Percentiles rank a stretch among this genome's conserved stretches.
These are phyloP conservation scores for Diplodia intermedia DNA, from an alignment of 2,329 filamentous ascomycete genomes.

Conservation along the genomic window DNA sequence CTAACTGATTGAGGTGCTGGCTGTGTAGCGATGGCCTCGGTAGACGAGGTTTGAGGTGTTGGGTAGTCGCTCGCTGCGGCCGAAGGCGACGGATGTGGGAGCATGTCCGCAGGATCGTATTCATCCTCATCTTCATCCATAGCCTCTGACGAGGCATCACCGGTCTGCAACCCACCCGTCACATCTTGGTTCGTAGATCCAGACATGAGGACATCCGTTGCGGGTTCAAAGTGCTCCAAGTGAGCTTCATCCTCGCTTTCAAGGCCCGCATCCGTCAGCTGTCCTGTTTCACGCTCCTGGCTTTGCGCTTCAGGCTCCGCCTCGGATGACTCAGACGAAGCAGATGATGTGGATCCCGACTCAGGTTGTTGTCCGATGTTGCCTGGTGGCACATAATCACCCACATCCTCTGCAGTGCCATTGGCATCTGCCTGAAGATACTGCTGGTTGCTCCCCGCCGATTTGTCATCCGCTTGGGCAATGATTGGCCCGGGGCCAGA, in stretches of 20 bases:
- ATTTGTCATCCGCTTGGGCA: neutral
- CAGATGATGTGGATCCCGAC: slow-evolving; percentile 13
- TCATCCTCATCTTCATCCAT: slow-evolving; percentile 34
- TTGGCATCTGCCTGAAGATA: neutral
- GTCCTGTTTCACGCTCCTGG: neutral
- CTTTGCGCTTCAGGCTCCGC: neutral
- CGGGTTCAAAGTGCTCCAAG: neutral
- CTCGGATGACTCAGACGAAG: neutral
- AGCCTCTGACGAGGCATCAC: slow-evolving; percentile 23
- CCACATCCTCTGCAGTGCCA: slow-evolving; percentile 3
- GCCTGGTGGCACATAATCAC: slow-evolving; percentile 34
- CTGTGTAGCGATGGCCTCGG: neutral
- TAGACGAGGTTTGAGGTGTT: slow-evolving; percentile 5
- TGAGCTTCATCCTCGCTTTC: neutral
- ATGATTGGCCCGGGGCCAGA: neutral
- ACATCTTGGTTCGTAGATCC: neutral
- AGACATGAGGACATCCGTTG: neutral
- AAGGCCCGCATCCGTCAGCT: neutral
- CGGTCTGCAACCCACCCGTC: slow-evolving; percentile 39
- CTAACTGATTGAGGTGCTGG: neutral
- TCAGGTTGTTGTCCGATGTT: slow-evolving; percentile 37
- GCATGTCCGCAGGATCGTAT: slow-evolving; percentile 45
- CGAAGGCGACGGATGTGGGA: slow-evolving; percentile 37
- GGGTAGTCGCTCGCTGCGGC: neutral
- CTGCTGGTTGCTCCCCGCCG: neutral